Percentiles rank a stretch among this genome's conserved stretches.
phyloP scores from a whole-genome alignment of 2,329 filamentous ascomycete genomes.

The Polychaeton citri region DNA sequence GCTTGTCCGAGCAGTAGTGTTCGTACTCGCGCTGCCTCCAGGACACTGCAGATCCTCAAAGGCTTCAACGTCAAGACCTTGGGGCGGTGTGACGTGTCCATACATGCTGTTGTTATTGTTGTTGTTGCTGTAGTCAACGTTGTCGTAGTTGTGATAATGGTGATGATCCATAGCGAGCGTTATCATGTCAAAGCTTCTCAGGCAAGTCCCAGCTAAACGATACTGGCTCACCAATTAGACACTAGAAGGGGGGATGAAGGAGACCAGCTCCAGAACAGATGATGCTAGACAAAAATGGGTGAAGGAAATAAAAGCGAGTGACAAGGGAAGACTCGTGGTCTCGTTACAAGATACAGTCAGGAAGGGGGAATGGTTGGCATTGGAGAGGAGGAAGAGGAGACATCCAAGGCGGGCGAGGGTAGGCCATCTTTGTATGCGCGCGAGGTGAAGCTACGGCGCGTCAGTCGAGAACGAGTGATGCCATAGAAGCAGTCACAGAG shows the following conservation, averaged over 20 bases:
- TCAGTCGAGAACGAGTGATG: conserved; percentile 5
- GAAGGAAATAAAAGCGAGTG: conserved; percentile 21
- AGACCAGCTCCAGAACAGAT: conserved; percentile 29
- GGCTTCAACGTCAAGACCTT: conserved; percentile 16
- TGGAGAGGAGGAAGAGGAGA: conserved; percentile 8
- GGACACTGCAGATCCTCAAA: conserved; percentile 15
- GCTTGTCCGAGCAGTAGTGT: conserved; percentile 12
- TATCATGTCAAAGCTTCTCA: too few species aligned
- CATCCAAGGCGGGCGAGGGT: conserved; percentile 6
- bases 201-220: too few species aligned
- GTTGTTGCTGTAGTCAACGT: conserved; percentile 23
- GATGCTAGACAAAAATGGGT: conserved; percentile 21
- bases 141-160: conserved; percentile 5
- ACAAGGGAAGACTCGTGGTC: conserved; percentile 24
- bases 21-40: conserved; percentile 19
- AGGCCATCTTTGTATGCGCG: conserved; percentile 14
- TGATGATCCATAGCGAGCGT: conserved; percentile 9
- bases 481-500: background rate
- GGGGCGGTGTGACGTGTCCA: conserved; percentile 33
- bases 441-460: conserved; percentile 2
- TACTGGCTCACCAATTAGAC: conserved; percentile 14
- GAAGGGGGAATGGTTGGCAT: conserved; percentile 13
- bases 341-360: conserved; percentile 17
- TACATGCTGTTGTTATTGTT: conserved; percentile 11
- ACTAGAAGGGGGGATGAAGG: conserved; percentile 16